Percentiles rank a stretch among this genome's conserved stretches.
Evolutionary conservation across 2,329 filamentous ascomycete genomes (phyloP).

Genomic region (Chaetomiaceae sp.): DNA sequence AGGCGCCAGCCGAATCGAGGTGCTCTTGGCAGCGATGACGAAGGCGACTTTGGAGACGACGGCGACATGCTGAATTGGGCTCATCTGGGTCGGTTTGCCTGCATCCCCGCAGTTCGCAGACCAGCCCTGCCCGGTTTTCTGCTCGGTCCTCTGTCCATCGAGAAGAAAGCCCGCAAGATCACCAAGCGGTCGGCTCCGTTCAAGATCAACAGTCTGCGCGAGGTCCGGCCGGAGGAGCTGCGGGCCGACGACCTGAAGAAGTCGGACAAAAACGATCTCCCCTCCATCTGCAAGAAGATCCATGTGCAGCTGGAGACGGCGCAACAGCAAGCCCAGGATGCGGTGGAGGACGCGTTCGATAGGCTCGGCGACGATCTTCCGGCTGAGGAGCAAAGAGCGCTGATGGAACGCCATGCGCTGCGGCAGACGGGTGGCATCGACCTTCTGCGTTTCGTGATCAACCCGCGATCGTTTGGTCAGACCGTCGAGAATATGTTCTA

Average conservation of each 20-base stretch:
- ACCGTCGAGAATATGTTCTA: conserved; percentile 98
- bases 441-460: conserved; percentile 81
- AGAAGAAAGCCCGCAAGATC: conserved; percentile 71
- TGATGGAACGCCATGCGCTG: conserved; percentile 62
- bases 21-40: conserved; percentile 45
- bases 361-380: conserved; percentile 41
- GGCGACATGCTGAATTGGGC: conserved; percentile 83
- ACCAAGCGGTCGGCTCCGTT: conserved; percentile 66
- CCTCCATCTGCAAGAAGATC: conserved; percentile 71
- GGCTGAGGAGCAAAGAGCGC: conserved; percentile 39
- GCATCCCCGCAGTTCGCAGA: conserved; percentile 64
- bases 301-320: conserved; percentile 51
- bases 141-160: conserved; percentile 79
- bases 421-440: conserved; percentile 65
- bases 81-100: conserved; percentile 70
- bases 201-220: conserved; percentile 59
- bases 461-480: conserved; percentile 85
- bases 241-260: conserved; percentile 66
- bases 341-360: conserved; percentile 33
- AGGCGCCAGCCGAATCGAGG: conserved; percentile 35
- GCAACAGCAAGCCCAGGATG: conserved; percentile 41
- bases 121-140: conserved; percentile 78
- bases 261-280: conserved; percentile 73
- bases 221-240: conserved; percentile 74
- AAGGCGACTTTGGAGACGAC: conserved; percentile 61